Percentiles rank a stretch among this genome's conserved stretches.
Evolutionary conservation across 2,329 filamentous ascomycete genomes (phyloP).

Genomic region (Cladosporium sp.): DNA sequence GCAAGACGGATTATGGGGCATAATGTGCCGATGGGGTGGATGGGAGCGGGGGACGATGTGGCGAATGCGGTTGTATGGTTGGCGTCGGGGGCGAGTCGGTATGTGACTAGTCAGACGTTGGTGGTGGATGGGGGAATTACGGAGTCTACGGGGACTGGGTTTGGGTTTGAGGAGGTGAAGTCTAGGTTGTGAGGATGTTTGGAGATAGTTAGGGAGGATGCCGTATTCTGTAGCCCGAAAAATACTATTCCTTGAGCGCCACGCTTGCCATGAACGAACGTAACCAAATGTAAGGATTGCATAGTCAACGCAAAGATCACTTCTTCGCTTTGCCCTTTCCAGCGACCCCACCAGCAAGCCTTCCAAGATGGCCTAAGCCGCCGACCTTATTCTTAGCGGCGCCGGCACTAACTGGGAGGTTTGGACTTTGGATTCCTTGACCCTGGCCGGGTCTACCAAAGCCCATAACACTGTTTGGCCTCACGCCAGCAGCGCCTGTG

Average conservation of each 20-base stretch:
- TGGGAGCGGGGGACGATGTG: slow-evolving; percentile 61
- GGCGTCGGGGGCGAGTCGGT: slow-evolving; percentile 80
- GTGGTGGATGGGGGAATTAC: slow-evolving; percentile 37
- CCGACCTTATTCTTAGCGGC: slow-evolving; percentile 1
- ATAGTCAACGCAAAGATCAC: background rate
- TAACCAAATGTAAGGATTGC: background rate
- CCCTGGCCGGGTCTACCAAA: background rate
- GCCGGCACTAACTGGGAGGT: background rate
- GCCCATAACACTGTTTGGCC: slow-evolving; percentile 21
- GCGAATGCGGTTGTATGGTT: slow-evolving; percentile 87
- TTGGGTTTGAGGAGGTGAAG: slow-evolving; percentile 8
- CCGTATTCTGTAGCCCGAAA: slow-evolving; percentile 1
- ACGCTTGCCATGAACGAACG: slow-evolving; percentile 1
- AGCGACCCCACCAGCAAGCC: slow-evolving; percentile 13
- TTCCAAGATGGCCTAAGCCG: slow-evolving; percentile 2
- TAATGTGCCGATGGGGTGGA: slow-evolving; percentile 60
- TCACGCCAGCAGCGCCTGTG: slow-evolving; percentile 14
- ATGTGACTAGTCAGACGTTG: slow-evolving; percentile 77
- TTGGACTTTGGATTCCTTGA: background rate
- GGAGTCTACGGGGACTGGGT: slow-evolving; percentile 30
- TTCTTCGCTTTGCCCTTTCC: slow-evolving; percentile 19
- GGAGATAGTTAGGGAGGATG: background rate
- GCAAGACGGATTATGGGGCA: slow-evolving; percentile 54
- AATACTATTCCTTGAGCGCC: slow-evolving; percentile 12
- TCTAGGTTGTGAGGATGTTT: background rate